phyloP scores from a whole-genome alignment of 2,329 filamentous ascomycete species.

The Xylaria sp. region DNA sequence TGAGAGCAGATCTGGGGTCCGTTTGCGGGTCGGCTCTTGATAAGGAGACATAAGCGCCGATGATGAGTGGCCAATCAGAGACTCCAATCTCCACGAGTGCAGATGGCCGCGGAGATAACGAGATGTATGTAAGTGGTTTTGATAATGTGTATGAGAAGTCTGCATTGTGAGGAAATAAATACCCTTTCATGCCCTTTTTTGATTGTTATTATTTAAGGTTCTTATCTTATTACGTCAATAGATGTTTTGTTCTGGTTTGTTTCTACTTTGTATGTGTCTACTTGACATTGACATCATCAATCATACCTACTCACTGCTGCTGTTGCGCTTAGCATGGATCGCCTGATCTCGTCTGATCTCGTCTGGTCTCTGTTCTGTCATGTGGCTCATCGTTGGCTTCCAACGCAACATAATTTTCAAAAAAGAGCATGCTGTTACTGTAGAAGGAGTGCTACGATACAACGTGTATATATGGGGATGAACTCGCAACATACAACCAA shows the following conservation, averaged over 20 bases:
- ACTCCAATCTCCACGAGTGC: background rate
- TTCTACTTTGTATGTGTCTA: background rate
- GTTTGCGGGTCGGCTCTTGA: constrained; percentile 20
- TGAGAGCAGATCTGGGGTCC: constrained; percentile 10
- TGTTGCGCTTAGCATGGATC: constrained; percentile 5
- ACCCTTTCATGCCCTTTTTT: background rate
- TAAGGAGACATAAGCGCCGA: constrained; percentile 23
- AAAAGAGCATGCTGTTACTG: background rate
- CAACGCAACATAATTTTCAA: background rate
- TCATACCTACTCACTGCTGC: background rate
- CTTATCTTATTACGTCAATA: constrained; percentile 19
- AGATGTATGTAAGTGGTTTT: background rate
- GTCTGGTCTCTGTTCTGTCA: background rate
- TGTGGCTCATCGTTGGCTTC: background rate
- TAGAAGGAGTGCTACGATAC: constrained; percentile 1
- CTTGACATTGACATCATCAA: constrained; percentile 30
- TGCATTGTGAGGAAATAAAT: background rate
- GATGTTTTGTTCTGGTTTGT: background rate
- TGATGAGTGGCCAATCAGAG: constrained; percentile 19
- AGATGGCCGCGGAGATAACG: constrained; percentile 32
- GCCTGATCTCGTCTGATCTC: constrained; percentile 26
- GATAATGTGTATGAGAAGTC: background rate
- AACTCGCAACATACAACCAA: constrained; percentile 15
- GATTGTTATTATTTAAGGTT: background rate
- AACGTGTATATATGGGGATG: constrained; percentile 19